Evolutionary conservation across 1,284 basidiomycete genomes (phyloP).

Genomic region (Hemileia vastatrix): DNA sequence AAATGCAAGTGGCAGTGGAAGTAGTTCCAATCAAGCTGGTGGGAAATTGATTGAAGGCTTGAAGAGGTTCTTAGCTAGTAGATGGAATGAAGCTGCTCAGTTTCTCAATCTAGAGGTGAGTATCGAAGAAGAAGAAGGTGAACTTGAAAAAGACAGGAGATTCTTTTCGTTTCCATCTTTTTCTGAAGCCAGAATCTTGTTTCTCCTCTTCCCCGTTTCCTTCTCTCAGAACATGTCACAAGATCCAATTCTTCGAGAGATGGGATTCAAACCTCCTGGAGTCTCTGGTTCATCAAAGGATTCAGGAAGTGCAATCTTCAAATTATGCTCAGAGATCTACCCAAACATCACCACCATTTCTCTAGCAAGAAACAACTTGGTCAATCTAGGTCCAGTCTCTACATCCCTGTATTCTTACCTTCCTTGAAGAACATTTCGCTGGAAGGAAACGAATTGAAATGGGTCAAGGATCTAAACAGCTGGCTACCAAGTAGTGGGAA

Average conservation of each 20-base stretch:
- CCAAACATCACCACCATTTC: constrained; percentile 73
- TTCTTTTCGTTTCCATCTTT: too few relatives aligned
- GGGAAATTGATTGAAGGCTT: constrained; percentile 26
- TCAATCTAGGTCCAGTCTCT: constrained; percentile 50
- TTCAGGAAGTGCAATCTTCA: constrained; percentile 70
- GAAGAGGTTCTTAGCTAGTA: constrained; percentile 33
- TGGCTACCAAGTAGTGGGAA: background rate
- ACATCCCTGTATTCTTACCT: constrained; percentile 55
- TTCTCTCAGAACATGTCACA: constrained; percentile 53
- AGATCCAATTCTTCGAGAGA: constrained; percentile 60
- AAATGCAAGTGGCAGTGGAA: background rate
- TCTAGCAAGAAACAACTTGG: constrained; percentile 56
- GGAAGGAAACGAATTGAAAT: constrained; percentile 51
- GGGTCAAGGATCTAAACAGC: constrained; percentile 38
- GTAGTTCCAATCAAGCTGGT: background rate
- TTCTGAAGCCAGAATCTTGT: background rate
- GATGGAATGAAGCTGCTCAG: constrained; percentile 48
- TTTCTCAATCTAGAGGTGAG: constrained; percentile 60
- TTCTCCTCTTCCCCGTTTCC: background rate
- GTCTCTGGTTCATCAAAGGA: constrained; percentile 52
- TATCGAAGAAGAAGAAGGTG: background rate
- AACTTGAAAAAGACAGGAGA: too few relatives aligned
- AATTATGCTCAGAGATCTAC: constrained; percentile 64
- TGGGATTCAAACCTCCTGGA: constrained; percentile 59
- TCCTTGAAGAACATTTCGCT: constrained; percentile 73